Conservation (phyloP, 1,284 basidiomycete genomes). For the Coniferiporia weirii region DNA sequence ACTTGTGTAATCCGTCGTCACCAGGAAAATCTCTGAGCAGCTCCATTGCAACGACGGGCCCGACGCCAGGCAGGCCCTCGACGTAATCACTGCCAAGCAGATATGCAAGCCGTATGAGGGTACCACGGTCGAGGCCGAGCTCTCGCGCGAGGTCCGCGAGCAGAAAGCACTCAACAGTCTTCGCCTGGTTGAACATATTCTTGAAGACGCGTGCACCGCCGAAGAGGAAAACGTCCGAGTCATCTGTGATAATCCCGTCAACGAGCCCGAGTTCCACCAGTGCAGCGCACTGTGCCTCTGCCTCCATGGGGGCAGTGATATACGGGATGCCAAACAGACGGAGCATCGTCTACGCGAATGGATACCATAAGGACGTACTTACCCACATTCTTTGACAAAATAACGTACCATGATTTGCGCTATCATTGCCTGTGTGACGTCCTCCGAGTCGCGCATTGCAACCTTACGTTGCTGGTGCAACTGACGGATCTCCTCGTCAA, state of each 20-base stretch:
- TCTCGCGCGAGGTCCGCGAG: constrained; percentile 83
- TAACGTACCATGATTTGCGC: constrained; percentile 83
- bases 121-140: constrained; percentile 82
- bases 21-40: constrained; percentile 88
- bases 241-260: constrained; percentile 98
- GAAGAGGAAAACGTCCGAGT: constrained; percentile 98
- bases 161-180: constrained; percentile 96
- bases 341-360: constrained; percentile 67
- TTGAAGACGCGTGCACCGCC: constrained; percentile 92
- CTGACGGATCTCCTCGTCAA: constrained; percentile 85
- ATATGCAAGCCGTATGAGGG: constrained; percentile 87
- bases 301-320: constrained; percentile 98
- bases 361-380: neutral
- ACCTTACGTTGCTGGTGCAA: constrained; percentile 83
- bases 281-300: constrained; percentile 97
- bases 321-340: constrained; percentile 96
- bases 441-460: constrained; percentile 91
- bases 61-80: constrained; percentile 91
- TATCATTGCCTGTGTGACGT: constrained; percentile 93
- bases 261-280: constrained; percentile 83
- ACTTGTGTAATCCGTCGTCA: constrained; percentile 74
- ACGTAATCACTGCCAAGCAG: constrained; percentile 96
- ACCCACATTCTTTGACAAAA: no score
- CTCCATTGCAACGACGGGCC: constrained; percentile 96
- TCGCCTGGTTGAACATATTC: constrained; percentile 99